Percentiles rank a stretch among this genome's conserved stretches.
phyloP scores from a whole-genome alignment of 116 monocot genomes.

The Zostera marina region DNA sequence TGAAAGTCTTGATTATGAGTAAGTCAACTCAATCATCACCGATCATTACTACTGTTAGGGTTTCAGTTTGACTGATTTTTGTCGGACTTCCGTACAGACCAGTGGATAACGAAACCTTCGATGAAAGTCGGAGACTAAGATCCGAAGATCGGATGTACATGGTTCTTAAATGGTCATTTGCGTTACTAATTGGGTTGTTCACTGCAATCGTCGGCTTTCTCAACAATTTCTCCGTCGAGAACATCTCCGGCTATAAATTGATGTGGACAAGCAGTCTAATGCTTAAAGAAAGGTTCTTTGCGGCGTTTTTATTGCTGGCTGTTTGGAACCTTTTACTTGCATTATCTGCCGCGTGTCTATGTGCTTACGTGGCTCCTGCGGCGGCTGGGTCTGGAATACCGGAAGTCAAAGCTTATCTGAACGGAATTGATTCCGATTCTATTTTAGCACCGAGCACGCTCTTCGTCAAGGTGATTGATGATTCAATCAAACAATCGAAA shows the following conservation, averaged over 20 bases:
- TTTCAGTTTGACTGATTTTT: too few relatives aligned
- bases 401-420: conserved; percentile 86
- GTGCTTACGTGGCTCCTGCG: conserved; percentile 75
- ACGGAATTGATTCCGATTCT: conserved; percentile 70
- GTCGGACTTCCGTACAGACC: too few relatives aligned
- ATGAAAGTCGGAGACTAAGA: conserved; percentile 69
- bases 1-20: conserved; percentile 89
- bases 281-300: conserved; percentile 37
- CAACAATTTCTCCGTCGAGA: conserved; percentile 79
- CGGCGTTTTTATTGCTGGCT: conserved; percentile 43
- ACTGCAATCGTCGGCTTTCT: conserved; percentile 70
- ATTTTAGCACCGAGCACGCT: conserved; percentile 79
- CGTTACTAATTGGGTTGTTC: conserved; percentile 51
- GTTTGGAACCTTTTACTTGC: conserved; percentile 56
- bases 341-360: conserved; percentile 39
- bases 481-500: neutral
- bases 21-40: neutral
- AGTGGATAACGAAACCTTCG: conserved; percentile 63
- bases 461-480: conserved; percentile 74
- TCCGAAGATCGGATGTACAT: conserved; percentile 55
- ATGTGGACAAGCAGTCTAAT: conserved; percentile 58
- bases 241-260: conserved; percentile 72
- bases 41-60: too few relatives aligned
- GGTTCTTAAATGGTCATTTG: conserved; percentile 67
- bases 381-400: conserved; percentile 87